Evolutionary conservation across 202 grass and related monocot genomes (phyloP).

Genomic region (Panicum hallii): DNA sequence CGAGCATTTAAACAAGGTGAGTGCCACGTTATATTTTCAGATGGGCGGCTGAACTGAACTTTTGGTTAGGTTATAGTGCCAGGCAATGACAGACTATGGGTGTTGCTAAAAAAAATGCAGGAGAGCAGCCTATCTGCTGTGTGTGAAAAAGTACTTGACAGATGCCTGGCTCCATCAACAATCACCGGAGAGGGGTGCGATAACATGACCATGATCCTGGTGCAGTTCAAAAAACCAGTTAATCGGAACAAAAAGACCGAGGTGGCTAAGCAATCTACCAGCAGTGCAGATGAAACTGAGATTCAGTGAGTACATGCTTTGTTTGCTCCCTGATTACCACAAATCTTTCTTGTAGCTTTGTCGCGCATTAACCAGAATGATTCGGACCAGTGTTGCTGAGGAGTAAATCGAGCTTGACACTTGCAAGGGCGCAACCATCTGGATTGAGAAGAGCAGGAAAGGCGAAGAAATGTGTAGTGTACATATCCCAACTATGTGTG

Average conservation of each 20-base stretch:
- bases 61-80: constrained; percentile 5
- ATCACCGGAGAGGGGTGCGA: constrained; percentile 81
- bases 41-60: neutral
- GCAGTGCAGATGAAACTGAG: constrained; percentile 36
- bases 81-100: neutral
- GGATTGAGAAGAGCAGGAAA: constrained; percentile 10
- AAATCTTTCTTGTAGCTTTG: neutral
- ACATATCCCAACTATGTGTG: constrained; percentile 16
- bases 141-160: constrained; percentile 86
- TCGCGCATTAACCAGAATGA: neutral
- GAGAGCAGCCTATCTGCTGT: constrained; percentile 77
- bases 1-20: constrained; percentile 77
- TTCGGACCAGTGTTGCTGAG: constrained; percentile 30
- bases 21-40: constrained; percentile 25
- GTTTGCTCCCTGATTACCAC: neutral
- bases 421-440: neutral
- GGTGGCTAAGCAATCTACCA: constrained; percentile 40
- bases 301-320: constrained; percentile 41
- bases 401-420: constrained; percentile 25
- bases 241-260: constrained; percentile 39
- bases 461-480: neutral
- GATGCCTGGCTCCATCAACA: constrained; percentile 89
- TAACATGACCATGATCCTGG: constrained; percentile 99
- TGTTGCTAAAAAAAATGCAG: constrained; percentile 51
- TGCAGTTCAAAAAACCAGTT: constrained; percentile 84